phyloP scores from a whole-genome alignment of 768 basidiomycete species.

The Astraeus odoratus region DNA sequence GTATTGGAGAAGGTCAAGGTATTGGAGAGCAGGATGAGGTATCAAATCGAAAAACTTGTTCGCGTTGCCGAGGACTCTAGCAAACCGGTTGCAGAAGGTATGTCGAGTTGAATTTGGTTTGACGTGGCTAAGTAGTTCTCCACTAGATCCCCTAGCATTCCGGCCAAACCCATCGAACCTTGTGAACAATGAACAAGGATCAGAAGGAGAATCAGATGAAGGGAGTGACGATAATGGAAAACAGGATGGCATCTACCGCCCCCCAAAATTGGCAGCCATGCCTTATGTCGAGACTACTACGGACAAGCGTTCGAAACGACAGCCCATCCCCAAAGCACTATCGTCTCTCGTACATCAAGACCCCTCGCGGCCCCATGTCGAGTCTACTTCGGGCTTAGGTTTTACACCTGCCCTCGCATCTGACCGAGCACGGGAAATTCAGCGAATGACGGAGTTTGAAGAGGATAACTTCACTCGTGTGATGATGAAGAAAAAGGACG shows the following conservation, averaged over 20 bases:
- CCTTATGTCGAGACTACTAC: slow-evolving; percentile 64
- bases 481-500: slow-evolving; percentile 85
- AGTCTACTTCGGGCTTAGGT: slow-evolving; percentile 70
- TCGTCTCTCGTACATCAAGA: slow-evolving; percentile 44
- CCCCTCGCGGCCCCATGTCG: slow-evolving; percentile 57
- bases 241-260: slow-evolving; percentile 61
- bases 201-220: slow-evolving; percentile 28
- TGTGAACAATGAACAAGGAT: slow-evolving; percentile 33
- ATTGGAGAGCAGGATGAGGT: slow-evolving; percentile 81
- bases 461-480: slow-evolving; percentile 91
- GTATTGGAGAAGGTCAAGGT: slow-evolving; percentile 84
- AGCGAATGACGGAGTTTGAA: slow-evolving; percentile 81
- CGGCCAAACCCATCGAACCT: slow-evolving; percentile 83
- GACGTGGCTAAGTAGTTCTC: slow-evolving; percentile 1
- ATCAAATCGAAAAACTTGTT: slow-evolving; percentile 94
- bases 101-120: slow-evolving; percentile 9
- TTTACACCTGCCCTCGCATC: slow-evolving; percentile 47
- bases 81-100: slow-evolving; percentile 51
- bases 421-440: slow-evolving; percentile 71
- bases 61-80: slow-evolving; percentile 60
- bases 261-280: slow-evolving; percentile 83
- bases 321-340: slow-evolving; percentile 61
- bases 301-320: slow-evolving; percentile 40
- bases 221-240: slow-evolving; percentile 11
- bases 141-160: slow-evolving; percentile 83